phyloP scores from a whole-genome alignment of 495 filamentous ascomycete genomes.

The Aspergillus panamensis region DNA sequence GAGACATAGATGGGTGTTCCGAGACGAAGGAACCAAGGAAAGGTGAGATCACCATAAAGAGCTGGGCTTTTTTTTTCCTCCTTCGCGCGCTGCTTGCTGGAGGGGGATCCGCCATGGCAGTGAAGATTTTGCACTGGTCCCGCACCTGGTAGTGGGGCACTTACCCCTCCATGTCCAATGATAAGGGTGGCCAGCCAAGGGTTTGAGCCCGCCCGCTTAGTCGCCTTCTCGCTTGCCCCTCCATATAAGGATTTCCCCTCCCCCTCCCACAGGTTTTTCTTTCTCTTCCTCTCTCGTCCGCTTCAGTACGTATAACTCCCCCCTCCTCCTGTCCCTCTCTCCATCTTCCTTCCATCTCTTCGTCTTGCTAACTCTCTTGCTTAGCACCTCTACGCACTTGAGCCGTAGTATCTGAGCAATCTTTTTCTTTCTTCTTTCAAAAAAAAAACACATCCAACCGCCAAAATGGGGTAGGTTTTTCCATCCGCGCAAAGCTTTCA shows the following conservation, averaged over 20 bases:
- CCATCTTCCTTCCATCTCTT: slow-evolving; percentile 23
- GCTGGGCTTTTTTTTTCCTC: slow-evolving; percentile 11
- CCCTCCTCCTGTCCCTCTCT: slow-evolving; percentile 23
- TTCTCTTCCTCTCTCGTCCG: slow-evolving; percentile 42
- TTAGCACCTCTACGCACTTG: slow-evolving; percentile 51
- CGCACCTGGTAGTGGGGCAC: slow-evolving; percentile 26
- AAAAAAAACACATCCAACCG: slow-evolving; percentile 40
- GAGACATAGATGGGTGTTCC: slow-evolving; percentile 14
- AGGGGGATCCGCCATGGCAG: slow-evolving; percentile 22
- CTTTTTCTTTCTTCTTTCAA: slow-evolving; percentile 45
- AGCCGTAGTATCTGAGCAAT: slow-evolving; percentile 53
- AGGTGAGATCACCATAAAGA: slow-evolving; percentile 4
- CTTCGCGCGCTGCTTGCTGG: neutral
- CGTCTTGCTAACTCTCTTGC: slow-evolving; percentile 38
- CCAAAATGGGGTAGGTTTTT: slow-evolving; percentile 52
- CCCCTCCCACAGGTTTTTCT: slow-evolving; percentile 44
- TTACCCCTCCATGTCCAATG: slow-evolving; percentile 33
- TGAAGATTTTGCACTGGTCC: slow-evolving; percentile 40
- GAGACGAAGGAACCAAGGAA: slow-evolving; percentile 32
- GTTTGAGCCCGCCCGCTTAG: slow-evolving; percentile 42
- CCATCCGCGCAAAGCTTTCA: neutral
- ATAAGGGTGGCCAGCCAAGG: slow-evolving; percentile 27
- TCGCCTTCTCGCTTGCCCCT: slow-evolving; percentile 51
- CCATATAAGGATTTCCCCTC: slow-evolving; percentile 52
- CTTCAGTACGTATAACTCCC: slow-evolving; percentile 50